phyloP scores from a whole-genome alignment of 1,284 basidiomycete species.

The Tylopilus sp. region DNA sequence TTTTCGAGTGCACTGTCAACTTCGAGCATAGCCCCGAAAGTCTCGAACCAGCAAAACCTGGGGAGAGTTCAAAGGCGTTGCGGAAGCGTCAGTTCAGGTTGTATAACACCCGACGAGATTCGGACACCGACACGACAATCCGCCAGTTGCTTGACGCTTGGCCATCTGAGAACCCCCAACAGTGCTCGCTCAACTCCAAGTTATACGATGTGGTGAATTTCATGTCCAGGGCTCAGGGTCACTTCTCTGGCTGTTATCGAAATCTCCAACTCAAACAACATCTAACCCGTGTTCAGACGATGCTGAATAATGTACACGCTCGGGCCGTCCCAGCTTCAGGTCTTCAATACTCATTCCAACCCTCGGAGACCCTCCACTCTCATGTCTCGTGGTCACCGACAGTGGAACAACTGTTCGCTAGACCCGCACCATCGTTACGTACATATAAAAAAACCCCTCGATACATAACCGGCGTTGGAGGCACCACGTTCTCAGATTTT shows the following conservation, averaged over 20 bases:
- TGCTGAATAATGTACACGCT: not conserved
- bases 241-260: not conserved
- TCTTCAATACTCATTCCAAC: not conserved
- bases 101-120: not conserved
- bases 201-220: not conserved
- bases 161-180: not conserved
- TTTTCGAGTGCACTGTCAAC: not conserved
- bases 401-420: not conserved
- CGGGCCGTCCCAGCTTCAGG: too few species aligned
- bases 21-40: not conserved
- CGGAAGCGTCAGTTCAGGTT: not conserved
- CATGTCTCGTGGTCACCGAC: not conserved
- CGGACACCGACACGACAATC: not conserved
- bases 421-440: not conserved
- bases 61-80: not conserved
- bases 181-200: not conserved
- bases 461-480: not conserved
- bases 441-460: not conserved
- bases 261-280: not conserved
- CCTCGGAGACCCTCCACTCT: not conserved
- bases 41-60: not conserved
- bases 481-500: not conserved
- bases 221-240: not conserved
- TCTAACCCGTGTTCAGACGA: not conserved
- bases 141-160: not conserved